Base-by-base conservation (phyloP, 2,329 filamentous ascomycete genomes). In the Fusarium proliferatum region DNA sequence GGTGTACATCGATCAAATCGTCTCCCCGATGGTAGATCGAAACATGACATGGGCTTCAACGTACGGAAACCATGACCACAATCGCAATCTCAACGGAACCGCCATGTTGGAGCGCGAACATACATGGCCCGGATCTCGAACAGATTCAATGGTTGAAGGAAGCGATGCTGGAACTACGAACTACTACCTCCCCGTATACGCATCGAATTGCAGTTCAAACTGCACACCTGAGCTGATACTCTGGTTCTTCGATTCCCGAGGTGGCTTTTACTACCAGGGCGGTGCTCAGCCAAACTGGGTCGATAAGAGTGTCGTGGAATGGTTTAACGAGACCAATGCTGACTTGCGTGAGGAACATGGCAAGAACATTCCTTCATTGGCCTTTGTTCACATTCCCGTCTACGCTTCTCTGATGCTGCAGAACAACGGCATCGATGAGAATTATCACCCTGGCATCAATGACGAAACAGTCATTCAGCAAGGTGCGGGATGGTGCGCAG, bases 181-280 rank as follows among this genome's bases (percentile, higher is more conserved):
- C 49, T 86, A 85, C 67, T 82, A 85, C 61, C 76, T 86, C 1
- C 83, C 83, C 0, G 81, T 86, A 1, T 84, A 82, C 34, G 75
- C 79, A 23, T 63, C 76, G 9, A 67, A 78, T 12, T 84, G 84
- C 53, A 67, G 65, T 6, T 30, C 38, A 4, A 55, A 73, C 13
- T 85, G 84, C 60, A 64, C 74, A 0, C 82, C 83, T 0, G 80
- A 82, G 30, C 67, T 85, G 11, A 75, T 93, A 2, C 82, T 94
- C 1, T 94, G 90, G 90, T 93, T 93, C 81, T 93, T 94, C 70
- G 91, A 93, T 76, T 88, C 85, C 57, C 84, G 87, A n/a, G 90
- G 90, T 26, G 90, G 89, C 11, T 83, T 83, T 51, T 82, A 84
- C 43, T 88, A 85, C 75, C 85, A 85, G 61, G 69, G 80, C 13